phyloP scores from a whole-genome alignment of 805 yeast genomes.

The Danielia oregonensis region DNA sequence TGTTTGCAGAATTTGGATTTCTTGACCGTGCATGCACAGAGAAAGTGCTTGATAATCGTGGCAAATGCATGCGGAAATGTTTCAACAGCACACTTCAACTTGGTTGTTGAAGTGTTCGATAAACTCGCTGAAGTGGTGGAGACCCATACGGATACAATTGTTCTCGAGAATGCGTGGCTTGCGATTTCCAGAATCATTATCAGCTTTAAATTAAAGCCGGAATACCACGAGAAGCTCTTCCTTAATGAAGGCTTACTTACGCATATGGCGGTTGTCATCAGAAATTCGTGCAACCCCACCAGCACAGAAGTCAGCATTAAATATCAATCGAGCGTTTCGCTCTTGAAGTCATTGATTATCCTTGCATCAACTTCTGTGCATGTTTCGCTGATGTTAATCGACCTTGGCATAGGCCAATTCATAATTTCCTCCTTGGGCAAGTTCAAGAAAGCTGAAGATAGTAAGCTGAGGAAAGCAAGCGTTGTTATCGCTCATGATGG shows the following conservation, averaged over 20 bases:
- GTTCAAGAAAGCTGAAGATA: conserved; percentile 35
- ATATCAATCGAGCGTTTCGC: conserved; percentile 10
- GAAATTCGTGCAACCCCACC: conserved; percentile 12
- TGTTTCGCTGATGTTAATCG: conserved; percentile 41
- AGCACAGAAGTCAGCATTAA: conserved; percentile 9
- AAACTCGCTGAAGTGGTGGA: conserved; percentile 53
- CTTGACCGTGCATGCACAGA: conserved; percentile 83
- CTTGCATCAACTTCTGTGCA: conserved; percentile 41
- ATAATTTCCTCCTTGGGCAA: conserved; percentile 49
- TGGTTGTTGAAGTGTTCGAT: conserved; percentile 56
- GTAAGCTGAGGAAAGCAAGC: conserved; percentile 4
- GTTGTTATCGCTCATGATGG: not conserved
- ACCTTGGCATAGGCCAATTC: conserved; percentile 45
- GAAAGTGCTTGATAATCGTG: conserved; percentile 70
- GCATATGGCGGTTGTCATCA: conserved; percentile 9
- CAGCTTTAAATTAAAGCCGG: conserved; percentile 44
- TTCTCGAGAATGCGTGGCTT: conserved; percentile 62
- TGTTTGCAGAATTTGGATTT: conserved; percentile 79
- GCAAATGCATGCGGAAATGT: conserved; percentile 63
- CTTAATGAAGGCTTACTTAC: conserved; percentile 5
- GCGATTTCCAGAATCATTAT: conserved; percentile 57
- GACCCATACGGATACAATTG: conserved; percentile 53
- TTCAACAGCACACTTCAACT: conserved; percentile 39
- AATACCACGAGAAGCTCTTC: conserved; percentile 43
- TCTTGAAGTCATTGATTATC: conserved; percentile 44